Conservation (phyloP, 345 rosid species). For the Euclidium syriacum region DNA sequence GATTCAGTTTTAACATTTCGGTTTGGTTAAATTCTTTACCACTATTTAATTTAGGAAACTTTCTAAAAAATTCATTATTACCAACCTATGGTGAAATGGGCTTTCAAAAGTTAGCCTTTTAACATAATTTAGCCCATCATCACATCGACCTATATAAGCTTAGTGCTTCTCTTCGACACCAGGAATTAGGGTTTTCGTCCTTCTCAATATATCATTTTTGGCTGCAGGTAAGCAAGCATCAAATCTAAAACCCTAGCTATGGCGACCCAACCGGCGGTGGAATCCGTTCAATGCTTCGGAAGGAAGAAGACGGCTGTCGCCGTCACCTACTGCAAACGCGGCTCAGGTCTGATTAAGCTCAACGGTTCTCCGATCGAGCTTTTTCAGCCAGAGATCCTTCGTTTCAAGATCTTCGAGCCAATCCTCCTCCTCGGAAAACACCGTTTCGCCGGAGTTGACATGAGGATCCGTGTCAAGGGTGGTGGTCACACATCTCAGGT, state of each 20-base stretch:
- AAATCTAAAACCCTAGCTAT: constrained; percentile 23
- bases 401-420: constrained; percentile 76
- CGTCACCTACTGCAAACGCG: constrained; percentile 74
- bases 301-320: constrained; percentile 87
- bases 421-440: constrained; percentile 66
- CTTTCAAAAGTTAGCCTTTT: background rate
- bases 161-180: background rate
- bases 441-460: constrained; percentile 78
- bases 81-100: background rate
- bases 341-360: constrained; percentile 68
- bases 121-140: constrained; percentile 7
- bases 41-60: background rate
- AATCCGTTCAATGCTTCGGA: constrained; percentile 76
- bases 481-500: constrained; percentile 92
- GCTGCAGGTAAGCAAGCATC: constrained; percentile 18
- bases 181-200: constrained; percentile 17
- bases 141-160: background rate
- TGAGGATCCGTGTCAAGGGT: constrained; percentile 79
- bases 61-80: background rate
- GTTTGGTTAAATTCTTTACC: no score
- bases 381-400: constrained; percentile 77
- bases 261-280: constrained; percentile 38
- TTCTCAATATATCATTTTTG: background rate
- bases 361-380: constrained; percentile 83
- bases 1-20: no score